A percentile compares a stretch with the other conserved stretches of the same genome.
phyloP scores from a whole-genome alignment of 2,329 filamentous ascomycete genomes.

The Sclerotinia spermophila region DNA sequence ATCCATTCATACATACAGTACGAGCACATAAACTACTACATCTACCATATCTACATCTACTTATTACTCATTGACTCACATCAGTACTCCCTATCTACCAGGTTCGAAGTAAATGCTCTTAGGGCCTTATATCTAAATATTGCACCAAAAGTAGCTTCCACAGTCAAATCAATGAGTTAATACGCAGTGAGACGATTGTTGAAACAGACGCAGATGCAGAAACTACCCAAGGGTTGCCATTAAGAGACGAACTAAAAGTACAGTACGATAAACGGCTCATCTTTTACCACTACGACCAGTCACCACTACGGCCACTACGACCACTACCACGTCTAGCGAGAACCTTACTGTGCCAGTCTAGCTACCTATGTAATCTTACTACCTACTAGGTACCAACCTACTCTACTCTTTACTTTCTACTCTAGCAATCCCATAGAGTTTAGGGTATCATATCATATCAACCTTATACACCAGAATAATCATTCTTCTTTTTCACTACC shows the following conservation, averaged over 20 bases:
- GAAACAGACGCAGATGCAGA: background rate
- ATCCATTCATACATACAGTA: background rate
- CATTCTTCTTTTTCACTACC: conserved; percentile 2
- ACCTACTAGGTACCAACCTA: too few species aligned
- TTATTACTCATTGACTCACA: background rate
- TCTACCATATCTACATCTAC: background rate
- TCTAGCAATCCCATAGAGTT: background rate
- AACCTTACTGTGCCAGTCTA: conserved; percentile 9
- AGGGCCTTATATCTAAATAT: background rate
- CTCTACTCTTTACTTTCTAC: background rate
- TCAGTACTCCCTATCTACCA: background rate
- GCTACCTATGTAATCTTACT: background rate
- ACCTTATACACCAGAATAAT: conserved; percentile 5
- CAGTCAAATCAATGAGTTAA: background rate
- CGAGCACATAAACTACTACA: background rate
- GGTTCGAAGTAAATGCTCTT: background rate
- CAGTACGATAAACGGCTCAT: too few species aligned
- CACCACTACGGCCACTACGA: too few species aligned
- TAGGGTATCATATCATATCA: background rate
- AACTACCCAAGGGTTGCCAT: background rate
- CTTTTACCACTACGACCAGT: background rate
- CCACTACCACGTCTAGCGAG: conserved; percentile 16
- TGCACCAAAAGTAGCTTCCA: background rate
- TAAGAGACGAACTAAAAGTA: background rate
- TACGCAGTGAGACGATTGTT: background rate